phyloP scores from a whole-genome alignment of 441 rosid genomes.

The Gossypium davidsonii region DNA sequence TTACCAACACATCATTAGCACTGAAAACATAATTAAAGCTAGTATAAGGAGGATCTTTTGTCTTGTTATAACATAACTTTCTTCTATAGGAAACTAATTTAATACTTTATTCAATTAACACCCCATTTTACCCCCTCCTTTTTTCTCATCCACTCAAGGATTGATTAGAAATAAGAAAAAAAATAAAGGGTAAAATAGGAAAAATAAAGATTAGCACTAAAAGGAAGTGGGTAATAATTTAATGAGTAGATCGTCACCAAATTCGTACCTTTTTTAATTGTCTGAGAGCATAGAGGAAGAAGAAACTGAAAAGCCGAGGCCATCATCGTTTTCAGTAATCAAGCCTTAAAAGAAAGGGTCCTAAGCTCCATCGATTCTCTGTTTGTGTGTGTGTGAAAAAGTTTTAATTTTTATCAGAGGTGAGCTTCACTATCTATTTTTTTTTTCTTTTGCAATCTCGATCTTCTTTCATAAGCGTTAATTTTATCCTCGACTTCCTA shows the following conservation, averaged over 20 bases:
- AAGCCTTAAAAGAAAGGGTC: constrained; percentile 28
- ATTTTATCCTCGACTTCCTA: constrained; percentile 5
- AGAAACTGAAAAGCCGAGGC: constrained; percentile 20
- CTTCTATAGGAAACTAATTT: no score
- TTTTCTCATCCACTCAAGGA: no score
- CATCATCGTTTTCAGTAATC: constrained; percentile 33
- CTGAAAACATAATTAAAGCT: no score
- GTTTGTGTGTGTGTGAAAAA: no score
- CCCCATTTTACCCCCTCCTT: no score
- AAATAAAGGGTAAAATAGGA: constrained; percentile 19
- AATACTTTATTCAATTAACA: no score
- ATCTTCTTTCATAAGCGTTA: constrained; percentile 11
- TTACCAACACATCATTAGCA: no score
- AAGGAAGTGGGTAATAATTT: background rate
- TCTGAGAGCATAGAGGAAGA: constrained; percentile 17
- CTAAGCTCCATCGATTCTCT: constrained; percentile 19
- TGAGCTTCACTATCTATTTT: background rate
- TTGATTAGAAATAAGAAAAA: background rate
- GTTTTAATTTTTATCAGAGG: constrained; percentile 15
- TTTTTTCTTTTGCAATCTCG: background rate
- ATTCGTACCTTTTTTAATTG: background rate
- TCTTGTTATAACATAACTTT: no score
- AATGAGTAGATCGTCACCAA: constrained; percentile 13
- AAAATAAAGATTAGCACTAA: background rate
- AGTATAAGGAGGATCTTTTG: no score